Conservation (phyloP, 1,284 basidiomycete species). For the Thecaphora thlaspeos region DNA sequence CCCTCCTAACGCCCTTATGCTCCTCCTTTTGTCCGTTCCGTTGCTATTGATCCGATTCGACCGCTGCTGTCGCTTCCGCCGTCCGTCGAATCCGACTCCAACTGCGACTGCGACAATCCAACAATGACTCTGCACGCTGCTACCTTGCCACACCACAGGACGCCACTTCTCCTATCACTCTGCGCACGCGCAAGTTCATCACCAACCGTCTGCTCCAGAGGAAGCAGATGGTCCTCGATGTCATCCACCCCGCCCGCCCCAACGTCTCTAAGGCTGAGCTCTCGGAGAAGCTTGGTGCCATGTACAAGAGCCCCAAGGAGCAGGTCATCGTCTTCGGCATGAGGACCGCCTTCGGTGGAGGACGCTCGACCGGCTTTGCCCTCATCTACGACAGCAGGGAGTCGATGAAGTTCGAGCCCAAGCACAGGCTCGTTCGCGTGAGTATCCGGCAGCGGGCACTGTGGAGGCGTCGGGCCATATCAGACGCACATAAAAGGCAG, state of each 20-base stretch:
- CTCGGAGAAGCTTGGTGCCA: conserved; percentile 80
- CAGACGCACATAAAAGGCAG: too few species aligned
- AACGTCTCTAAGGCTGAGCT: conserved; percentile 94
- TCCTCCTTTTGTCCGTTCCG: too few species aligned
- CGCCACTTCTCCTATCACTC: conserved; percentile 84
- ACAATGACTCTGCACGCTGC: too few species aligned
- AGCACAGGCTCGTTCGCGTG: conserved; percentile 90
- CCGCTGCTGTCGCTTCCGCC: too few species aligned
- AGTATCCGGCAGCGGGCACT: conserved; percentile 57
- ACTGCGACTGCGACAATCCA: too few species aligned
- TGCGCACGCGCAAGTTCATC: conserved; percentile 99
- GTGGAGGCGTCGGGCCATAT: too few species aligned
- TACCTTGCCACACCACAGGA: too few species aligned
- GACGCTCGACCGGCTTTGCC: conserved; percentile 90
- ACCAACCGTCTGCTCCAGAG: conserved; percentile 97
- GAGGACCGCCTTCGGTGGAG: conserved; percentile 95
- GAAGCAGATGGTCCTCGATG: conserved; percentile 74
- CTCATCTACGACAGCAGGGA: conserved; percentile 97
- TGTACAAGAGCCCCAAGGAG: conserved; percentile 69
- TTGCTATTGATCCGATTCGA: too few species aligned
- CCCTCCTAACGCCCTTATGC: too few species aligned
- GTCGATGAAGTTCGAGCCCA: conserved; percentile 90
- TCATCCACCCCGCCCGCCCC: conserved; percentile 91
- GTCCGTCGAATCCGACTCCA: too few species aligned
- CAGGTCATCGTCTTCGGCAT: conserved; percentile 66